A percentile compares a stretch with the other conserved stretches of the same genome.
phyloP scores from a whole-genome alignment of 345 rosid genomes.

The Cochlearia excelsa region DNA sequence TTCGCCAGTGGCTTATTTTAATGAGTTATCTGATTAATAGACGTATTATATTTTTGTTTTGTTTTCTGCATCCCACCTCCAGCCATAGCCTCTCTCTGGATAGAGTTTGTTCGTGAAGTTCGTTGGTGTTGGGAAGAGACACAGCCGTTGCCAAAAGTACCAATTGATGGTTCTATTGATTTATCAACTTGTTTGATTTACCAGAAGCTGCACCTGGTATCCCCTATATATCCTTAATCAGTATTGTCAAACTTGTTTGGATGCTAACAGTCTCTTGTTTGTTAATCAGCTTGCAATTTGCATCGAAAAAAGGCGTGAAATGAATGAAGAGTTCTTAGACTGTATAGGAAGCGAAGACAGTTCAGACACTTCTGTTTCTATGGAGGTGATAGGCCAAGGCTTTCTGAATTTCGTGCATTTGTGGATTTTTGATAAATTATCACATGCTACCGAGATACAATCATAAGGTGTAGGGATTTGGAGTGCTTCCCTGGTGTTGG shows the following conservation, averaged over 20 bases:
- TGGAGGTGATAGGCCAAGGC: conserved; percentile 29
- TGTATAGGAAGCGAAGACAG: conserved; percentile 66
- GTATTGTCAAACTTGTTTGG: conserved; percentile 12
- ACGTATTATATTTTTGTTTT: conserved; percentile 11
- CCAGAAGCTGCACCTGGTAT: conserved; percentile 95
- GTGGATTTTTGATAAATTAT: conserved; percentile 14
- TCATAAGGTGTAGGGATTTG: conserved; percentile 16
- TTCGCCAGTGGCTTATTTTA: neutral
- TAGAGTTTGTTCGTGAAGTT: conserved; percentile 93
- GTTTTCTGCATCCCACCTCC: conserved; percentile 26
- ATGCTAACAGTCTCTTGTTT: conserved; percentile 31
- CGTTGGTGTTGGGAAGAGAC: conserved; percentile 99
- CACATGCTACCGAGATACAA: conserved; percentile 2
- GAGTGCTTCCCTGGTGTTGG: conserved; percentile 10
- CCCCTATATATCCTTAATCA: conserved; percentile 9
- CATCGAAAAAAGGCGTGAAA: conserved; percentile 78
- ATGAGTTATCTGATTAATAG: conserved; percentile 1
- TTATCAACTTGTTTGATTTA: conserved; percentile 79
- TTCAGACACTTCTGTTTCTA: conserved; percentile 43
- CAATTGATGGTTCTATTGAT: conserved; percentile 61
- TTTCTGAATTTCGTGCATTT: conserved; percentile 10
- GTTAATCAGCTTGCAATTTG: conserved; percentile 79
- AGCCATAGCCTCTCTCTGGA: conserved; percentile 93
- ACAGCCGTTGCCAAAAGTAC: conserved; percentile 77
- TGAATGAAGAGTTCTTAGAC: conserved; percentile 81